Evolutionary conservation across 345 rosid genomes (phyloP), one percentile per base, ranked within the genome.

Genomic region (Eucalyptus cloeziana): DNA sequence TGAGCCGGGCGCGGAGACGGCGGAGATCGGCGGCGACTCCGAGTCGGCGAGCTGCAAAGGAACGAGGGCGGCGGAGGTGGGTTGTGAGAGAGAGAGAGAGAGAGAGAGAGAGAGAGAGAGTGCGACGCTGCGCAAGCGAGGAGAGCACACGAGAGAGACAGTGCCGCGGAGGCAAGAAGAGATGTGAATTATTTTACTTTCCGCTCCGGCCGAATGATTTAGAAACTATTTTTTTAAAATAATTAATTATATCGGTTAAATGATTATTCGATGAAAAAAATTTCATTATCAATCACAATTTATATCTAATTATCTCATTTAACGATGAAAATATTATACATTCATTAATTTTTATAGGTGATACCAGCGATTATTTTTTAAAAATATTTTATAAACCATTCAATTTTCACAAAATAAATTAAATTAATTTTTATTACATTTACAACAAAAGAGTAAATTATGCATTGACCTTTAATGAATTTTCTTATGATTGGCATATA

Each of bases 331-430:
- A 10, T 5, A 25, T 25, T 25, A 25, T 58, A 24, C 2, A 58
- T 58, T 25, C 2, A 58, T 27, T 58, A 0, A 58, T 25, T 58
- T 58, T 58, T 58, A 52, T 7, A 7, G 1, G 2, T 21, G 58
- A 8, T 52, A 52, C 7, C 10, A 58, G 1, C 2, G 1, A 25
- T 58, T 58, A 5, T 5, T 58, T 27, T 19, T 19, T 7, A 0
- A 58, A 58, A 58, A 25, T 22, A 25, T 25, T 25, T 27, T 5
- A 25, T 8, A 21, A 60, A 60, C 25, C 15, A 60, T 11, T 60
- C 7, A 25, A 25, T 60, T 60, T 25, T 27, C 31, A 1, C 0
- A 0, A 11, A 25, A 25, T 12, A 60, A 25, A 5, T 11, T 52
- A 21, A 52, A 19, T 1, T 52, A 27, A 25, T 60, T 60, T 25